Evolutionary conservation across 2,329 filamentous ascomycete genomes (phyloP).

Genomic region (Neurospora crassa): DNA sequence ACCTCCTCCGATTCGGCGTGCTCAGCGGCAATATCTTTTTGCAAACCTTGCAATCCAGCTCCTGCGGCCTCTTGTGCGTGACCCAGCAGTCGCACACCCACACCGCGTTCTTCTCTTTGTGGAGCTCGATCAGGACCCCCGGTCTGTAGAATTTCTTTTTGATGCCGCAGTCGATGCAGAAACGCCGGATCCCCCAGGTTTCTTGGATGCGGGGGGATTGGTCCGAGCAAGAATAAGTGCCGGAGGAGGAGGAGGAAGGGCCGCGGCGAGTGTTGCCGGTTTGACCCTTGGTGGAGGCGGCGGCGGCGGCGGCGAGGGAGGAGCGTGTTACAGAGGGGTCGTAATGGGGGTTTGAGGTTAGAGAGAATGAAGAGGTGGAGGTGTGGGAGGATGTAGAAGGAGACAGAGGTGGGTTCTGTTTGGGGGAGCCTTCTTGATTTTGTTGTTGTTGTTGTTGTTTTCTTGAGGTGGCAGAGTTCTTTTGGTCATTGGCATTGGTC

Average conservation of each 20-base stretch:
- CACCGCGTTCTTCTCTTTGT: conserved; percentile 6
- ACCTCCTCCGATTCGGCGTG: neutral
- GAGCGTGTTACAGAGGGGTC: conserved; percentile 14
- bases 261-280: neutral
- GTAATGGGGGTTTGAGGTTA: conserved; percentile 17
- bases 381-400: neutral
- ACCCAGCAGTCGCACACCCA: conserved; percentile 14
- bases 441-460: neutral
- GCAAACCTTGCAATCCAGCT: neutral
- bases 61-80: conserved; percentile 1
- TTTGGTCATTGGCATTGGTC: neutral
- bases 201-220: conserved; percentile 10
- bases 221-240: neutral
- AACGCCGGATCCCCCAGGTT: conserved; percentile 12
- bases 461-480: neutral
- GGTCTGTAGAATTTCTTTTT: conserved; percentile 11
- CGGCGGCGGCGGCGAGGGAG: conserved; percentile 7
- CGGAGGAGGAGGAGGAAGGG: neutral
- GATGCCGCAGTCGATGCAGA: conserved; percentile 18
- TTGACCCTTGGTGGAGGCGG: neutral
- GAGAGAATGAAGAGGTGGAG: conserved; percentile 15
- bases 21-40: neutral
- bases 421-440: neutral
- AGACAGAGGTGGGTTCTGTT: neutral
- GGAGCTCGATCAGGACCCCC: conserved; percentile 14